Base-by-base conservation (phyloP, 2,329 filamentous ascomycete species). In the Sordariomycetes sp. region DNA sequence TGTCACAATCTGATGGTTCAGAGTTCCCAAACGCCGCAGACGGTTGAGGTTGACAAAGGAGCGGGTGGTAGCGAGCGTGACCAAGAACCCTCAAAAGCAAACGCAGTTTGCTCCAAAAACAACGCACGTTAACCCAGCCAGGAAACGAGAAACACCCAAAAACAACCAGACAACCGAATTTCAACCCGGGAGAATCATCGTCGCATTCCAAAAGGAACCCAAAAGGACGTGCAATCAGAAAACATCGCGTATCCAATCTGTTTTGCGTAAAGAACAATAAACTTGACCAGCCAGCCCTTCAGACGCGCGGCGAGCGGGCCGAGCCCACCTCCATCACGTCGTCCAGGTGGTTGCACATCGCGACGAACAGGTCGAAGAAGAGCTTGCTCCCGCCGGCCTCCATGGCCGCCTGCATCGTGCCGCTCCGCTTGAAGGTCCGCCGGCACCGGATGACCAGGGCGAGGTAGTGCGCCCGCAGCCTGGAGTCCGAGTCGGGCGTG, bases 321-420 rank as follows among this genome's bases (percentile, higher is more conserved):
- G n/a, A n/a, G 52, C 43, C 43, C 14, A 53, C 56, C 37, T 48
- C 37, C 61, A 61, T 51, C 76, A 86, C 79, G 65, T 86, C 87
- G 70, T 84, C 89, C 68, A 96, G 88, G 68, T 96, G 90, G 70
- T 96, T 96, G 73, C 89, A 91, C 73, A 96, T 83, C 20, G 92
- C 90, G 55, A 96, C 92, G 70, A 96, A 97, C 52, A 96, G 78
- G 69, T 96, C 92, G 69, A 96, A 97, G 76, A 96, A 96, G 60
- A 96, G 78, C 67, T 88, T 81, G 1, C 78, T 88, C 58, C 90
- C 90, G 32, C 92, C 92, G 61, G 84, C 83, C 70, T 88, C 88
- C 91, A 97, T 96, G 75, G 96, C 91, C 64, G 89, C 83, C 74
- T 96, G 92, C 91, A 96, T 96, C 3, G 91, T 96, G 58, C 91